phyloP scores from a whole-genome alignment of 2,329 filamentous ascomycete species.

The Hypoxylon sp. region DNA sequence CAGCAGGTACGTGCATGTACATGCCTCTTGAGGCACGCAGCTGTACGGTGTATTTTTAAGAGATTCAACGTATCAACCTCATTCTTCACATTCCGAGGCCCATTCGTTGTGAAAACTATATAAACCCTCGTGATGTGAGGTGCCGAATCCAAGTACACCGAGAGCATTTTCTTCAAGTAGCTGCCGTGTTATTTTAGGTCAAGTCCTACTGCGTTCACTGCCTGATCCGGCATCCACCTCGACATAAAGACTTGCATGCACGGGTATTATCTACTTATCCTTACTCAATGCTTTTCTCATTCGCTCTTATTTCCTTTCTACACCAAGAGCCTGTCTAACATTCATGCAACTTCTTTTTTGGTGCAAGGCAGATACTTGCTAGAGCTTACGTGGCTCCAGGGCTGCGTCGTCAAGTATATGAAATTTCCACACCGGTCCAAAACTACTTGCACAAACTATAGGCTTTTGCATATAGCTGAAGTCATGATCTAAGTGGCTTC shows the following conservation, averaged over 20 bases:
- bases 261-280: background rate
- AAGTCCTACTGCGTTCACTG: background rate
- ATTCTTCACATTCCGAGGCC: background rate
- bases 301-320: constrained; percentile 6
- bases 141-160: background rate
- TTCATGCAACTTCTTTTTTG: constrained; percentile 13
- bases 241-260: constrained; percentile 4
- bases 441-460: constrained; percentile 2
- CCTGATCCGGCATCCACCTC: background rate
- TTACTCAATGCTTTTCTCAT: constrained; percentile 2
- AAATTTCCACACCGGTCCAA: constrained; percentile 29
- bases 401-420: constrained; percentile 24
- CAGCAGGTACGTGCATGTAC: background rate
- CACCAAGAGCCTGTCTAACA: constrained; percentile 1
- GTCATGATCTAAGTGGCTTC: background rate
- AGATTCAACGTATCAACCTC: background rate
- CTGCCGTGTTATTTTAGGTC: background rate
- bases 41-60: background rate
- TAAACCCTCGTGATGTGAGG: background rate
- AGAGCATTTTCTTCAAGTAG: background rate
- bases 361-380: constrained; percentile 13
- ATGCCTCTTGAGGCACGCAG: background rate
- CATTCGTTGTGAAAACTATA: background rate
- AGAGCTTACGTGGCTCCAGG: constrained; percentile 38
- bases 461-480: constrained; percentile 10